Percentiles rank a stretch among this genome's conserved stretches.
Evolutionary conservation across 768 basidiomycete species (phyloP).

Genomic region (Boletales sp.): DNA sequence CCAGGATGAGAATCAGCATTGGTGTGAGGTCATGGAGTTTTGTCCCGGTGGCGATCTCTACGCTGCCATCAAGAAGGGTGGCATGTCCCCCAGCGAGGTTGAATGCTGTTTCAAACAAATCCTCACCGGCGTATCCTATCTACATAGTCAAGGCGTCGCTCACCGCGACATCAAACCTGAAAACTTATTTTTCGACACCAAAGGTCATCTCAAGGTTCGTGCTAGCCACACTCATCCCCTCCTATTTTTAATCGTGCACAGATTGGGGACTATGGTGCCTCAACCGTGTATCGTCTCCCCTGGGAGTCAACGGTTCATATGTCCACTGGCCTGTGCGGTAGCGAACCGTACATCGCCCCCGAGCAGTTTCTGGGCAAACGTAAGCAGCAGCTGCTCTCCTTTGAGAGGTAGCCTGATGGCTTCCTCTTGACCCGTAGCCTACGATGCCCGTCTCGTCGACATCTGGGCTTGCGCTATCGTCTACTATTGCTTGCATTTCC

Average conservation of each 20-base stretch:
- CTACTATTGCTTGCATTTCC: slow-evolving; percentile 98
- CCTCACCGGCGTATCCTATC: slow-evolving; percentile 79
- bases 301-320: slow-evolving; percentile 98
- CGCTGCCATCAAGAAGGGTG: slow-evolving; percentile 97
- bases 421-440: slow-evolving; percentile 53
- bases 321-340: slow-evolving; percentile 95
- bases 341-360: slow-evolving; percentile 98
- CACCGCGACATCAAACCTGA: slow-evolving; percentile 99
- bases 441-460: slow-evolving; percentile 95
- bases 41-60: slow-evolving; percentile 98
- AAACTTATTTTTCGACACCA: slow-evolving; percentile 91
- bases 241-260: slow-evolving; percentile 30
- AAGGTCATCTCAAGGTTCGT: slow-evolving; percentile 88
- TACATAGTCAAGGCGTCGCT: slow-evolving; percentile 95
- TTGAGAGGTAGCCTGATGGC: slow-evolving; percentile 38
- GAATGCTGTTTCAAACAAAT: slow-evolving; percentile 99
- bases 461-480: slow-evolving; percentile 98
- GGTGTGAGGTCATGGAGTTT: slow-evolving; percentile 99
- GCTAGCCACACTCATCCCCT: neutral
- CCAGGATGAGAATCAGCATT: slow-evolving; percentile 94
- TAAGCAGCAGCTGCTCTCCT: slow-evolving; percentile 49
- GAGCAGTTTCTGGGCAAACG: slow-evolving; percentile 97
- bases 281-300: slow-evolving; percentile 97
- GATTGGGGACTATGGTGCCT: slow-evolving; percentile 99
- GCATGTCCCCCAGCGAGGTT: slow-evolving; percentile 87